phyloP scores from a whole-genome alignment of 2,329 filamentous ascomycete species.

The Aspergillus felis region DNA sequence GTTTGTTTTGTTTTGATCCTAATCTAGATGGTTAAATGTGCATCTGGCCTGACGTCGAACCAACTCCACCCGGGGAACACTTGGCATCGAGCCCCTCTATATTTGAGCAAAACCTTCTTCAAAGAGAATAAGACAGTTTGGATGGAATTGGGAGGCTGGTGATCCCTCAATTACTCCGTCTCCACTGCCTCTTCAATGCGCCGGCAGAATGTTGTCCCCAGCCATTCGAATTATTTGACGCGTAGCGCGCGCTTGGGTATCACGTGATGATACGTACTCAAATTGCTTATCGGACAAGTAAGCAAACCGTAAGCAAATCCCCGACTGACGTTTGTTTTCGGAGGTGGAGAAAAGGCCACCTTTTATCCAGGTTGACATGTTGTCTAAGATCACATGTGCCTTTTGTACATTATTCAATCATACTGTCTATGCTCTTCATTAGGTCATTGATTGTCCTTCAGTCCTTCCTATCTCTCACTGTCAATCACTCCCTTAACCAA shows the following conservation, averaged over 20 bases:
- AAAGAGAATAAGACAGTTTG: not conserved
- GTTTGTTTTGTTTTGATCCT: not conserved
- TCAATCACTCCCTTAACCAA: not conserved
- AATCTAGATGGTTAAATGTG: not conserved
- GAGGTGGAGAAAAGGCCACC: slow-evolving; percentile 19
- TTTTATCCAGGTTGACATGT: not conserved
- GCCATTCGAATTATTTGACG: slow-evolving; percentile 18
- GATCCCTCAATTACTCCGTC: not conserved
- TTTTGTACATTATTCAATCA: not conserved
- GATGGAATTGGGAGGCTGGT: slow-evolving; percentile 1
- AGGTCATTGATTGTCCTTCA: not conserved
- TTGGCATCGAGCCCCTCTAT: not conserved
- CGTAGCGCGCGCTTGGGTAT: slow-evolving; percentile 13
- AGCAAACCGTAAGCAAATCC: not conserved
- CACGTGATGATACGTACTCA: slow-evolving; percentile 7
- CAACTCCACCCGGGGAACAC: not conserved
- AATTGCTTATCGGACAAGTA: slow-evolving; percentile 10
- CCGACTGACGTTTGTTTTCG: slow-evolving; percentile 2
- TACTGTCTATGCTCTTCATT: not conserved
- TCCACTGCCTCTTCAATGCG: not conserved
- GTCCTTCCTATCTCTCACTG: not conserved
- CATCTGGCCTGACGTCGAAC: not conserved
- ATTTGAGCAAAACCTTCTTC: not conserved
- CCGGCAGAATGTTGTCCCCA: slow-evolving; percentile 6
- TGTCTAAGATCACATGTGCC: not conserved